These are phyloP conservation scores for Blastobotrys ciferrii DNA, from an alignment of 1,139 yeast genomes.

Conservation along the genomic window DNA sequence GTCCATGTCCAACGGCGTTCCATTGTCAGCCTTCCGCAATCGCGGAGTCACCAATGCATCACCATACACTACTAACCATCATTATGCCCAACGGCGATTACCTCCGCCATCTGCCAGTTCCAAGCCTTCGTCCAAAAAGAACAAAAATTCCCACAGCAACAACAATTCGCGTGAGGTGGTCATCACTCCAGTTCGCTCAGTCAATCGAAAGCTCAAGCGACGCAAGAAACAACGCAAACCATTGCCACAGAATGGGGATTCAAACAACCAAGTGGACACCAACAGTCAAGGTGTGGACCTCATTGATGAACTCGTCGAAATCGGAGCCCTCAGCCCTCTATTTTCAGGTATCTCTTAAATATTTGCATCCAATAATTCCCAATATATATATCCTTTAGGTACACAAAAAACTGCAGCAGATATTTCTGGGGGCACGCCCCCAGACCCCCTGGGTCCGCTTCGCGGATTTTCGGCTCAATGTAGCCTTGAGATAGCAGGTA, in stretches of 20 bases:
- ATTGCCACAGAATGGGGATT: slow-evolving; percentile 10
- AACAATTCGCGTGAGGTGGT: slow-evolving; percentile 33
- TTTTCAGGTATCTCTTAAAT: slow-evolving; percentile 31
- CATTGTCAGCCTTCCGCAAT: slow-evolving; percentile 86
- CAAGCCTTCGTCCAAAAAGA: slow-evolving; percentile 16
- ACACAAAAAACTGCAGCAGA: too few species aligned
- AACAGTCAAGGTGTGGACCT: slow-evolving; percentile 30
- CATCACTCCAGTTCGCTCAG: slow-evolving; percentile 35
- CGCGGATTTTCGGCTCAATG: too few species aligned
- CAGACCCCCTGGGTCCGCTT: too few species aligned
- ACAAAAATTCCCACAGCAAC: slow-evolving; percentile 10
- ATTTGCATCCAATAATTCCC: not conserved
- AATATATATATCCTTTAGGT: not conserved
- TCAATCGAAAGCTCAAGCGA: slow-evolving; percentile 25
- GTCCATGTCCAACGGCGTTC: slow-evolving; percentile 43
- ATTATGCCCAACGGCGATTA: slow-evolving; percentile 15
- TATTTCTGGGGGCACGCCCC: too few species aligned
- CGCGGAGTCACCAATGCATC: slow-evolving; percentile 47
- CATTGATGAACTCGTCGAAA: slow-evolving; percentile 38
- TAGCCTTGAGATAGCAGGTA: too few species aligned
- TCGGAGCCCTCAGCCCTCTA: slow-evolving; percentile 38
- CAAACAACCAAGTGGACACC: slow-evolving; percentile 27
- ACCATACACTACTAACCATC: slow-evolving; percentile 15
- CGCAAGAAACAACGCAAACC: slow-evolving; percentile 19
- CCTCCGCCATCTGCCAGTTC: not conserved